phyloP scores from a whole-genome alignment of 768 basidiomycete genomes.

The Boletus reticuloceps region DNA sequence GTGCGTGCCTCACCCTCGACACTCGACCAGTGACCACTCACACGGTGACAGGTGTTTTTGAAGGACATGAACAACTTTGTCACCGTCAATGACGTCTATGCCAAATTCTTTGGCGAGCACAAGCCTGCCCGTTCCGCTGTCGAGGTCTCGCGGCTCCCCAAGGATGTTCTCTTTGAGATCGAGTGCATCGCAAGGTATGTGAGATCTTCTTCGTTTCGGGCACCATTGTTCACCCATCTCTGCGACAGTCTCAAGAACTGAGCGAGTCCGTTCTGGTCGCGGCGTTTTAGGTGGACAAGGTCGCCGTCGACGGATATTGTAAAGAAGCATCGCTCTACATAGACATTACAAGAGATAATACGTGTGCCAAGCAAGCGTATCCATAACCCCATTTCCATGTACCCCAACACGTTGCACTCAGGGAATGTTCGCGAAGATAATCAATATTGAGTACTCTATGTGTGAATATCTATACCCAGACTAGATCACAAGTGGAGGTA shows the following conservation, averaged over 20 bases:
- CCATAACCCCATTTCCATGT: not conserved
- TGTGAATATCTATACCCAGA: constrained; percentile 22
- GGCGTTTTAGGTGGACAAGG: not conserved
- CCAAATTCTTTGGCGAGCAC: constrained; percentile 81
- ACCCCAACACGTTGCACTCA: not conserved
- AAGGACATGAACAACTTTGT: constrained; percentile 91
- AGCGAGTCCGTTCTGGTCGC: not conserved
- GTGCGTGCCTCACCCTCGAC: constrained; percentile 42
- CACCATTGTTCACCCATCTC: not conserved
- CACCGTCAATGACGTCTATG: constrained; percentile 79
- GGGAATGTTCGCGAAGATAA: not conserved
- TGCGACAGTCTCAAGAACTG: constrained; percentile 20
- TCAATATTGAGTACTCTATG: constrained; percentile 16
- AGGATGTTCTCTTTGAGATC: constrained; percentile 89
- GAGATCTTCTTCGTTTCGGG: not conserved
- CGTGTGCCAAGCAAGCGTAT: not conserved
- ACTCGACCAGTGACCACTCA: no score
- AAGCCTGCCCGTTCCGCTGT: constrained; percentile 93
- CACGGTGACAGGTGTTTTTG: constrained; percentile 69
- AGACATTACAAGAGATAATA: constrained; percentile 7
- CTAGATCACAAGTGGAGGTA: constrained; percentile 12
- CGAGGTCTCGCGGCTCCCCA: constrained; percentile 85
- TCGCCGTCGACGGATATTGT: not conserved
- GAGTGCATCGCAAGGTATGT: constrained; percentile 81
- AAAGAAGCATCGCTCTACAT: not conserved